Conservation (phyloP, 2,329 filamentous ascomycete species). For the Ilyonectria robusta region DNA sequence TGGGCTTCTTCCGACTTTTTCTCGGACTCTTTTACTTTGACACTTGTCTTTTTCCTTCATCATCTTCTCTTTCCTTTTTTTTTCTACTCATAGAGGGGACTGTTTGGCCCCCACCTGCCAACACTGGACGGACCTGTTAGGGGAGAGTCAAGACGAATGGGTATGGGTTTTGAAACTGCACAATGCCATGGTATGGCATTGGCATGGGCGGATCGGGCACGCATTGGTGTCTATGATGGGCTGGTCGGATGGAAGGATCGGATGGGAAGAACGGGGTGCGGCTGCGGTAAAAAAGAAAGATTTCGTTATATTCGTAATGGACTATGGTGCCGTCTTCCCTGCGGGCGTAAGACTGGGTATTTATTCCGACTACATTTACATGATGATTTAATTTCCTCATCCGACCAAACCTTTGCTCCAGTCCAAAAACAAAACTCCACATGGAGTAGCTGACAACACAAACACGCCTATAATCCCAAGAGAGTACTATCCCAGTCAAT, state of each 20-base stretch:
- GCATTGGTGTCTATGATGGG: constrained; percentile 2
- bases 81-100: constrained; percentile 39
- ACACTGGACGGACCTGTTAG: constrained; percentile 41
- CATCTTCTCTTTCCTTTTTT: constrained; percentile 9
- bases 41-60: constrained; percentile 4
- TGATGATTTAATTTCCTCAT: neutral
- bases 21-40: neutral
- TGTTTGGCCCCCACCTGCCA: constrained; percentile 38
- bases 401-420: neutral
- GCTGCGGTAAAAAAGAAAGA: constrained; percentile 15
- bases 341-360: neutral
- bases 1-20: neutral
- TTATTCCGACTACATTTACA: constrained; percentile 6
- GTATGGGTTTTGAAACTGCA: constrained; percentile 19
- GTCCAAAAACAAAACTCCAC: neutral
- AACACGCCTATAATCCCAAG: constrained; percentile 15
- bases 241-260: constrained; percentile 3
- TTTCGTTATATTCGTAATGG: constrained; percentile 30
- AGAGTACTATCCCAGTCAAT: constrained; percentile 5
- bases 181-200: neutral
- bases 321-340: neutral
- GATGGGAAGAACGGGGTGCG: constrained; percentile 22
- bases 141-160: constrained; percentile 24
- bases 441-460: neutral
- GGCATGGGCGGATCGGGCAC: constrained; percentile 2